Evolutionary conservation across 1,284 basidiomycete species (phyloP).

Genomic region (Ustilago trichophora): DNA sequence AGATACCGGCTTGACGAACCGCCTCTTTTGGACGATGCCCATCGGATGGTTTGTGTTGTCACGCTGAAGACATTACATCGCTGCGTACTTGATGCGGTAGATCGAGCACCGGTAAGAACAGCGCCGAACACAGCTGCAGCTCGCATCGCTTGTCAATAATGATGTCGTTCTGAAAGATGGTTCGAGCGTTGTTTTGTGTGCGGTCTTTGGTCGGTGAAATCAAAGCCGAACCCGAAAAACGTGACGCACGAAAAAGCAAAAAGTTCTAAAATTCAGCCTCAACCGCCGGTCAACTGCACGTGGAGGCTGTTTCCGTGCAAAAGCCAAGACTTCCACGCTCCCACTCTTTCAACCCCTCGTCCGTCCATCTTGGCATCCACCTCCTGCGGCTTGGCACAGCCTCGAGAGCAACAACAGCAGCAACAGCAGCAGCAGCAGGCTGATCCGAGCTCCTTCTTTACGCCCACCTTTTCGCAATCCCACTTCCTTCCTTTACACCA

Average conservation of each 20-base stretch:
- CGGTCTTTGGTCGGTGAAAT: constrained; percentile 1
- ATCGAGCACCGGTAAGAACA: background rate
- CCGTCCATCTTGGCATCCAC: constrained; percentile 1
- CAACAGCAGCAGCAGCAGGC: too few relatives aligned
- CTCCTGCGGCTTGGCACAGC: background rate
- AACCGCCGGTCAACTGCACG: constrained; percentile 8
- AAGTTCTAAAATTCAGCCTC: background rate
- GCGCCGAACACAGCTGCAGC: background rate
- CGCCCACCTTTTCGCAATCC: too few relatives aligned
- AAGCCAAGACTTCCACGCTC: background rate
- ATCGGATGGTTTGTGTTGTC: background rate
- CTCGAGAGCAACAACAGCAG: too few relatives aligned
- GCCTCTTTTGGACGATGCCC: constrained; percentile 32
- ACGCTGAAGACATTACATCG: background rate
- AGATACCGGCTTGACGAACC: constrained; percentile 42
- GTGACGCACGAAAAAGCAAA: background rate
- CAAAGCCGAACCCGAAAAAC: too few relatives aligned
- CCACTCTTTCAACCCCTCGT: too few relatives aligned
- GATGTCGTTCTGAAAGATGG: background rate
- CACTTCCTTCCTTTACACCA: too few relatives aligned
- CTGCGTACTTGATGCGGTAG: background rate
- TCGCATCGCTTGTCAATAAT: too few relatives aligned
- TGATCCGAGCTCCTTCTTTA: too few relatives aligned
- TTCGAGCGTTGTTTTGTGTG: background rate
- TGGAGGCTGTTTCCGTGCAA: background rate